phyloP scores from a whole-genome alignment of 2,329 filamentous ascomycete genomes.

The Coniochaeta hoffmannii region DNA sequence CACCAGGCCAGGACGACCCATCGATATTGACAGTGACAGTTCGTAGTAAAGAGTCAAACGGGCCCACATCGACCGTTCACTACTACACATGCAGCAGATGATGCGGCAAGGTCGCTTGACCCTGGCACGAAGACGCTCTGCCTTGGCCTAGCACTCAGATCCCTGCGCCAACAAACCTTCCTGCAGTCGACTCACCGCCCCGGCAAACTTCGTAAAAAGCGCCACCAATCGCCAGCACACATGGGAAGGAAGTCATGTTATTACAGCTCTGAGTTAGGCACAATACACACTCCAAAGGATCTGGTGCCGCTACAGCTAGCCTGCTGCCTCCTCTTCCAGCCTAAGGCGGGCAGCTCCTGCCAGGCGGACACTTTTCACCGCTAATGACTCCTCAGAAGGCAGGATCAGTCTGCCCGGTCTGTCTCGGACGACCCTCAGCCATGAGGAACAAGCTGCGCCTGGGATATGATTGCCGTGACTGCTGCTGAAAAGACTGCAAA shows the following conservation, averaged over 20 bases:
- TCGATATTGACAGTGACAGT: not conserved
- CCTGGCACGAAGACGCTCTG: not conserved
- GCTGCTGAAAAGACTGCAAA: too few relatives aligned
- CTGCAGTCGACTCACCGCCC: not conserved
- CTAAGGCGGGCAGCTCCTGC: not conserved
- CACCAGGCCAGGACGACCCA: not conserved
- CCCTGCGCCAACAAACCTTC: not conserved
- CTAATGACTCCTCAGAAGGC: not conserved
- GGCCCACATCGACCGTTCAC: too few relatives aligned
- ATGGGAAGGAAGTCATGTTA: not conserved
- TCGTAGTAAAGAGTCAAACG: not conserved
- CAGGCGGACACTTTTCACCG: not conserved
- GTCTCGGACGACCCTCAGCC: too few relatives aligned
- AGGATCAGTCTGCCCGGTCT: not conserved
- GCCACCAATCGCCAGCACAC: not conserved
- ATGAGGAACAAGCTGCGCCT: too few relatives aligned
- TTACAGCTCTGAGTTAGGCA: not conserved
- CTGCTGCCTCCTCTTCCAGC: not conserved
- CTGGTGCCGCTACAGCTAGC: not conserved
- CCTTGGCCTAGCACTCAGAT: not conserved
- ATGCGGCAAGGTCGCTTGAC: not conserved
- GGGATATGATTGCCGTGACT: too few relatives aligned
- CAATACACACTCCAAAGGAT: not conserved
- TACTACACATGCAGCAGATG: too few relatives aligned
- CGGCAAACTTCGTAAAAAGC: not conserved